phyloP scores from a whole-genome alignment of 192 early-diverging fungal genomes.

The Anaeromyces robustus region DNA sequence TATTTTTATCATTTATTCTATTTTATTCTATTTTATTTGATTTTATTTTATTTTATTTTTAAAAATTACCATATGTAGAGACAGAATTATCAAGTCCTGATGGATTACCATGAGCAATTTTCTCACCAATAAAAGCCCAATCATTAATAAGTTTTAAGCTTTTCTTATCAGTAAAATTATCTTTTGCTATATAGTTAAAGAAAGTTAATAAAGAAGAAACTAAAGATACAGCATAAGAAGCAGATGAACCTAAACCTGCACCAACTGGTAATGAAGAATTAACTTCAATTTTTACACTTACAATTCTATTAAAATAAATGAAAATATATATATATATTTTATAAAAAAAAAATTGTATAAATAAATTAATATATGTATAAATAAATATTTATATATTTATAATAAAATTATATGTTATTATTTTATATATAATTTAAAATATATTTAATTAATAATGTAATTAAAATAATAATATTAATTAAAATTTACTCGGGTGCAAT shows the following conservation, averaged over 20 bases:
- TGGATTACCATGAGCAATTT: slow-evolving; percentile 88
- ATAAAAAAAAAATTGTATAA: too few relatives aligned
- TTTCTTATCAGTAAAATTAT: slow-evolving; percentile 3
- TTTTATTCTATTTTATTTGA: neutral
- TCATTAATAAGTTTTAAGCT: slow-evolving; percentile 50
- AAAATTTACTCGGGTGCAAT: slow-evolving; percentile 5
- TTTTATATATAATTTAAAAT: too few relatives aligned
- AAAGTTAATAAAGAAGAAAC: slow-evolving; percentile 56
- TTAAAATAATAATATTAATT: neutral
- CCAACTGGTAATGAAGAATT: slow-evolving; percentile 74
- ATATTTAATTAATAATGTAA: neutral
- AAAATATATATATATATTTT: too few relatives aligned
- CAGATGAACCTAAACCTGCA: slow-evolving; percentile 91
- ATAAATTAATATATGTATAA: too few relatives aligned
- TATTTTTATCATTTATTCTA: neutral
- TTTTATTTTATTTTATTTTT: neutral
- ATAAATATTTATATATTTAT: too few relatives aligned
- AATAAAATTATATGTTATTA: too few relatives aligned
- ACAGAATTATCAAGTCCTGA: slow-evolving; percentile 92
- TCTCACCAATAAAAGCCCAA: slow-evolving; percentile 86
- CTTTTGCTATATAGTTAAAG: slow-evolving; percentile 17
- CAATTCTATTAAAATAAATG: neutral
- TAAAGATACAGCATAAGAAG: slow-evolving; percentile 67
- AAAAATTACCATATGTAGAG: slow-evolving; percentile 53
- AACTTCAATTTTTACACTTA: slow-evolving; percentile 40